Base-by-base conservation (phyloP, 441 rosid genomes). In the Lepidium campestre region DNA sequence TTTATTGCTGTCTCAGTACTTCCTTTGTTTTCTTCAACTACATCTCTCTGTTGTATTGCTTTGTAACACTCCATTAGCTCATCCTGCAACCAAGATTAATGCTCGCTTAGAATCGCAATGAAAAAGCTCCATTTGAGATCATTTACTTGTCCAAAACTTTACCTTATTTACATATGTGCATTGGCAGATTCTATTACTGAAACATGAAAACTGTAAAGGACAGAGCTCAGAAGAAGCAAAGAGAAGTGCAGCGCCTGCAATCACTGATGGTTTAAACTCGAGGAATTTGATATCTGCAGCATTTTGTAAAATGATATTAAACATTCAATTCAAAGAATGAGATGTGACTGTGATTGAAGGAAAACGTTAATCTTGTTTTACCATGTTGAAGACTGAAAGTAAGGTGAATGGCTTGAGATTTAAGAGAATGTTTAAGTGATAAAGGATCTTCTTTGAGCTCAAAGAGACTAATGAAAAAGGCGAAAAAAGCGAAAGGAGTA, bases 201-300 rank as follows among this genome's bases (percentile, higher is more conserved):
- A 78, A 70, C 71, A 68, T 17, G 39, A 58, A 61, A 81, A 77
- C 36, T 78, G 86, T 65, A 57, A 19, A 23, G 92, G 92, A 61
- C 81, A 79, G 2, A 82, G 80, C 65, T 83, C 84, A n/a, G 66
- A 83, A 55, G 83, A 78, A 49, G 86, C 88, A 32, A 57, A 60
- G 69, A 90, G 87, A 77, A 90, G 82, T 4, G 94, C 79, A 4
- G 97, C 83, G 13, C 86, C 94, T 29, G 89, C 85, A n/a, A 80
- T 57, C 7, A 85, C 65, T 4, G 97, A 90, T 74, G 97, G 90
- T 82, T 85, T 87, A 83, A 86, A 84, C 64, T 72, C 85, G 34
- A 86, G 53, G 54, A 85, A 58, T 35, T 72, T 75, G 55, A 78
- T 66, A 49, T 82, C 97, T 90, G 84, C 70, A 68, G 0, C 25